Base-by-base conservation (phyloP, 306 rosid genomes). In the Citrullus amarus region DNA sequence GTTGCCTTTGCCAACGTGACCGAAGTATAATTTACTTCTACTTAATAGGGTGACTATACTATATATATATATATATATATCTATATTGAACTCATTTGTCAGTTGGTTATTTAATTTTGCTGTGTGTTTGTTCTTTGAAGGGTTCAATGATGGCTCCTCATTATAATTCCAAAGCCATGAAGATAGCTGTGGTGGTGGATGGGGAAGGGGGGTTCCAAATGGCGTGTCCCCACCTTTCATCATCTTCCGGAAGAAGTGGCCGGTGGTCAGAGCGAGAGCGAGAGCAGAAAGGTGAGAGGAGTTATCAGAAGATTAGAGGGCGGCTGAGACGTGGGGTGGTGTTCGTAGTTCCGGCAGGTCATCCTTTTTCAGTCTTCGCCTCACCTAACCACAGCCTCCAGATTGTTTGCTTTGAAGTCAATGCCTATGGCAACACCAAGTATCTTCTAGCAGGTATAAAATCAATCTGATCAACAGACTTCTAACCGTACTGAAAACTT, bases 1-100 rank as follows among this genome's bases (percentile, higher is more conserved):
- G 43, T 93, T 68, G 22, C 82, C 81, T 90, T 85, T 25, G 79
- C 88, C 30, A 88, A 86, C 85, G 80, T 93, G 75, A 85, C 90
- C 84, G 66, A 75, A 71, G 92, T 85, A 78, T 53, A 17, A 53
- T 72, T 9, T 58, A 58, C 55, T 20, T 36, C 22, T 53, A 53
- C 57, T 53, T 53, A 20, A 6, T 16, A 4, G n/a, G 9, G 8
- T 53, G 57, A 1, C 54, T 4, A 13, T 3, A 25, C 28, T 25
- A 25, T 25, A 25, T 25, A 25, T 25, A 25, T 25, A 25, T 25
- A 25, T 25, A 0, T 25, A 25, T 25, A 25, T 25, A 25, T 25
- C 28, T 25, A 1, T 48, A 12, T 48, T 16, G 13, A 48, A 48
- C 8, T 53, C 57, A 53, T 53, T 53, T 53, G 57, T 53, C 20